Evolutionary conservation across 371 early-diverging fungal genomes (phyloP).

Genomic region (Phascolomyces articulosus): DNA sequence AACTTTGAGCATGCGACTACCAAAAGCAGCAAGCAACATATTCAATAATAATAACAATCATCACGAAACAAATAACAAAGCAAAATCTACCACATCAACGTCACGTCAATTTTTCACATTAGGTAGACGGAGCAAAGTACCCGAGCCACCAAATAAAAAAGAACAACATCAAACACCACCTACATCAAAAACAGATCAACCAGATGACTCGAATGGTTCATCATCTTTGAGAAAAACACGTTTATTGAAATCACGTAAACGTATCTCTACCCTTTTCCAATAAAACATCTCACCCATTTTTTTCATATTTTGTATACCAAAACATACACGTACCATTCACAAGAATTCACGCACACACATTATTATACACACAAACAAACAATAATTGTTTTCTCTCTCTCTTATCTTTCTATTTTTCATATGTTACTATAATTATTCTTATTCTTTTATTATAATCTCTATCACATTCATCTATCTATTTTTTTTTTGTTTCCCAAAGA

Average conservation of each 20-base stretch:
- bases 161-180: not conserved
- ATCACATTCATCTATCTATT: too few relatives aligned
- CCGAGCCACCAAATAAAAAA: not conserved
- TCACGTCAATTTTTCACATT: not conserved
- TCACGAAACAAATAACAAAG: not conserved
- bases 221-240: not conserved
- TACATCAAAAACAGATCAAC: not conserved
- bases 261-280: not conserved
- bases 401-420: too few relatives aligned
- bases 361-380: too few relatives aligned
- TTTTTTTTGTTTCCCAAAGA: too few relatives aligned
- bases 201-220: not conserved
- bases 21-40: not conserved
- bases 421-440: too few relatives aligned
- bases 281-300: too few relatives aligned
- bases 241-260: constrained; percentile 3
- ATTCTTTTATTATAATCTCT: too few relatives aligned
- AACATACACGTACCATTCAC: not conserved
- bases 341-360: not conserved
- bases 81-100: not conserved
- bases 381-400: too few relatives aligned
- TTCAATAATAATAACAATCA: not conserved
- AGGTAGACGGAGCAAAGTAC: constrained; percentile 2
- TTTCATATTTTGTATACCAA: not conserved
- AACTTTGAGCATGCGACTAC: not conserved